A percentile compares a stretch with the other conserved stretches of the same genome.
phyloP scores from a whole-genome alignment of 75 land plant species.

The Selaginella tamariscina region DNA sequence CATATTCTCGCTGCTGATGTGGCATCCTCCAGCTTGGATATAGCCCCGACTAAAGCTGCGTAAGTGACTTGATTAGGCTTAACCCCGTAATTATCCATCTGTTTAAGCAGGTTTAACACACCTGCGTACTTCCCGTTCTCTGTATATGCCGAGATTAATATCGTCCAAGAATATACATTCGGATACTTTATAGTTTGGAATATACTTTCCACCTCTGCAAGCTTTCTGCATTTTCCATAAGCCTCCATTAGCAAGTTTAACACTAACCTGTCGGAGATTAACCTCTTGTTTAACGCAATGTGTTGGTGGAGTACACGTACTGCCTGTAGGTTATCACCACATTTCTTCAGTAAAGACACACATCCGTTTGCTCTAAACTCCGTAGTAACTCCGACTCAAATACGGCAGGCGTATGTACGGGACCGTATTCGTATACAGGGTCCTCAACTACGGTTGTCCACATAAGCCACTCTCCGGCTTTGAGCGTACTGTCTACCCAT shows the following conservation, averaged over 20 bases:
- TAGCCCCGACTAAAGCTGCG: neutral
- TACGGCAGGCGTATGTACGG: neutral
- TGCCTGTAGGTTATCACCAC: neutral
- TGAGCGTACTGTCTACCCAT: neutral
- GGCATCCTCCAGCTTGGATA: neutral
- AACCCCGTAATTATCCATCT: neutral
- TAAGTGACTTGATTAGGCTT: neutral
- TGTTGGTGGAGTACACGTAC: neutral
- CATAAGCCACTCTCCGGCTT: neutral
- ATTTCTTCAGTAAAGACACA: neutral
- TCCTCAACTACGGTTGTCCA: neutral
- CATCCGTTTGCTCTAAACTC: neutral
- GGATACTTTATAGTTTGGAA: neutral
- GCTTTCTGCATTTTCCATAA: constrained; percentile 2
- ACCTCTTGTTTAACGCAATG: neutral
- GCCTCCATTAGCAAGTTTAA: neutral
- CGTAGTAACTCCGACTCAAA: neutral
- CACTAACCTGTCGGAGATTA: neutral
- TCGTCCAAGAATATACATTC: neutral
- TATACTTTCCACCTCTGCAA: neutral
- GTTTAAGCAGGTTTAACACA: neutral
- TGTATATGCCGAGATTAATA: neutral
- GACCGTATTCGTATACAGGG: neutral
- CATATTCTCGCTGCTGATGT: neutral
- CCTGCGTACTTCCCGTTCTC: neutral